Evolutionary conservation across 768 basidiomycete species (phyloP), one percentile per base, ranked within the genome.

Genomic region (Cubamyces lactineus): DNA sequence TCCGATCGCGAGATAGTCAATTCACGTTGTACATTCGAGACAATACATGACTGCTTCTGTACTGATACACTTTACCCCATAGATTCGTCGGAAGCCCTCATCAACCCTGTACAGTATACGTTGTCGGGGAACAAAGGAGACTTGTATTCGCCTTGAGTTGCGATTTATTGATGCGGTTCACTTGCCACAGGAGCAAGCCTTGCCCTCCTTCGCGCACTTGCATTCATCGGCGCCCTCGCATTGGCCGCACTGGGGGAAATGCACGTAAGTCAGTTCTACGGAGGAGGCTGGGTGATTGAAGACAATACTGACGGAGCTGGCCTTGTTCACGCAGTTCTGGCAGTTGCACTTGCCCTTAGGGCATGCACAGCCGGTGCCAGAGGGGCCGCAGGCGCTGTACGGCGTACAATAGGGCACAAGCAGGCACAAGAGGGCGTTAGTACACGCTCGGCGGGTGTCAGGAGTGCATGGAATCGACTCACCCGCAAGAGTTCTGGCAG

Each of bases 331-430:
- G 61, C 76, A 77, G 19, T 62, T 39, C 8, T 58, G 19, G 66
- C 76, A 77, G 46, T 69, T 51, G 46, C 76, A 77, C 43, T 66
- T 65, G 54, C 67, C 68, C 59, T 70, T 73, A 2, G 72, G 43
- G 53, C 76, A 77, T 2, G 56, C 15, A 47, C 75, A 77, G 39
- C 70, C 72, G 8, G 74, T 70, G 43, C 74, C 75, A 16, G 58
- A 30, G 38, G 74, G 66, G 8, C 73, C 71, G 52, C 75, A 77
- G 30, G 71, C 63, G 26, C 76, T 77, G 48, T 47, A 12, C 17
- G 24, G 48, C 3, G 15, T 12, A 41, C 23, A 2, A 43, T 38
- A 40, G 17, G 41, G 12, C 5, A n/a, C n/a, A n/a, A n/a, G n/a
- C n/a, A n/a, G n/a, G n/a, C 23, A 41, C 23, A 2, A 43, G 47